Evolutionary conservation across 805 yeast genomes (phyloP).

Genomic region (Metschnikowia lochheadii): DNA sequence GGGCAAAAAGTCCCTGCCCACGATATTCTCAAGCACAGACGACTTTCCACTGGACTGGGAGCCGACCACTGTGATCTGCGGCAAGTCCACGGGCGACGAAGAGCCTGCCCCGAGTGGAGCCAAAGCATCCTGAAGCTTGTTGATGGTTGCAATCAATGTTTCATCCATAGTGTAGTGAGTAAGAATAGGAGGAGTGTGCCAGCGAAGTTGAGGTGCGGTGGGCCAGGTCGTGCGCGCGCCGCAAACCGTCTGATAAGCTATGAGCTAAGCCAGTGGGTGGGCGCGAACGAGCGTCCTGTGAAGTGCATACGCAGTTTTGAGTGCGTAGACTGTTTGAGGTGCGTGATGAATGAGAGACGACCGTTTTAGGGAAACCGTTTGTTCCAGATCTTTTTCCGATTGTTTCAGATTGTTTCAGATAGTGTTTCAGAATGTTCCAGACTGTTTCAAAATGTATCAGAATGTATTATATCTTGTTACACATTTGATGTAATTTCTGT

Average conservation of each 20-base stretch:
- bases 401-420: too few species aligned
- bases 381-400: too few species aligned
- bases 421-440: too few species aligned
- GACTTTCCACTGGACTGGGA: slow-evolving; percentile 89
- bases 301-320: neutral
- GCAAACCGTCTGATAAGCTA: slow-evolving; percentile 2
- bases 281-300: neutral
- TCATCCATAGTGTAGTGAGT: slow-evolving; percentile 56
- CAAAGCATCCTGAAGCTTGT: slow-evolving; percentile 92
- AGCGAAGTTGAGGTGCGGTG: neutral
- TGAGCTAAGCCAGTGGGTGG: slow-evolving; percentile 2
- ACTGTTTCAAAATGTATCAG: too few species aligned
- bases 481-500: too few species aligned
- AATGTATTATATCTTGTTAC: too few species aligned
- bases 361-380: too few species aligned
- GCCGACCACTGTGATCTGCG: slow-evolving; percentile 94
- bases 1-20: slow-evolving; percentile 87
- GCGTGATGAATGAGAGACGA: too few species aligned
- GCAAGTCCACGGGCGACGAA: slow-evolving; percentile 83
- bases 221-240: slow-evolving; percentile 10
- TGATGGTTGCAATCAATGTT: slow-evolving; percentile 74
- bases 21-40: slow-evolving; percentile 85
- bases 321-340: too few species aligned
- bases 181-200: neutral
- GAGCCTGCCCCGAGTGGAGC: slow-evolving; percentile 93